Evolutionary conservation across 2,329 filamentous ascomycete species (phyloP), one percentile per base, ranked within the genome.

Genomic region (Aureobasidium subglaciale): DNA sequence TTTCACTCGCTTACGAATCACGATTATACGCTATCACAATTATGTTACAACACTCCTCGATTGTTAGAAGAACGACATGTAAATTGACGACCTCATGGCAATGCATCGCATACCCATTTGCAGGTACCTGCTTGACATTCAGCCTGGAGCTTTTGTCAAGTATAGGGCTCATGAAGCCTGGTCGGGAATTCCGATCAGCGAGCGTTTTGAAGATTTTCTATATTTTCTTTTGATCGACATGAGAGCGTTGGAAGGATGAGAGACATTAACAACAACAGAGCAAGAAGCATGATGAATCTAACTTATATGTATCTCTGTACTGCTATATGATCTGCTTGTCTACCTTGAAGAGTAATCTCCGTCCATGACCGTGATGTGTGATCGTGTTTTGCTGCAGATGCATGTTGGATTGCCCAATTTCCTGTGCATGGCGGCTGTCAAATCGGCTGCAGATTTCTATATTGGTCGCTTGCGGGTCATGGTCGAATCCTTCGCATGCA

Each of bases 121-220:
- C 29, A 30, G n/a, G n/a, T n/a, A n/a, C 29, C 9, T n/a, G 27
- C 40, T 34, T 46, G 42, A 46, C 42, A n/a, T n/a, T 46, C 29
- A 5, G 42, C 29, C 27, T 34, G 42, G 42, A 22, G 42, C 29
- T 27, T 25, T 5, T 2, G 7, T n/a, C 16, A 34, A 34, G 10
- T 15, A 32, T 22, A 22, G 10, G 10, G 22, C 9, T 8, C 8
- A 48, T 13, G 29, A 15, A 25, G 30, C 2, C 5, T 35, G 15
- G n/a, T 35, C 45, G 20, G 7, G 25, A 37, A 48, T 48, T 48
- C 8, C 30, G 45, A 48, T 48, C 45, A 48, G 45, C 45, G 45
- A 35, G 45, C 45, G 45, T 35, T 48, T 35, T 10, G 22, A 20
- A 18, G 18, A 9, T 18, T 16, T 6, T n/a, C 11, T n/a, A 5